phyloP scores from a whole-genome alignment of 192 early-diverging fungal genomes.

The Lobosporangium transversale region DNA sequence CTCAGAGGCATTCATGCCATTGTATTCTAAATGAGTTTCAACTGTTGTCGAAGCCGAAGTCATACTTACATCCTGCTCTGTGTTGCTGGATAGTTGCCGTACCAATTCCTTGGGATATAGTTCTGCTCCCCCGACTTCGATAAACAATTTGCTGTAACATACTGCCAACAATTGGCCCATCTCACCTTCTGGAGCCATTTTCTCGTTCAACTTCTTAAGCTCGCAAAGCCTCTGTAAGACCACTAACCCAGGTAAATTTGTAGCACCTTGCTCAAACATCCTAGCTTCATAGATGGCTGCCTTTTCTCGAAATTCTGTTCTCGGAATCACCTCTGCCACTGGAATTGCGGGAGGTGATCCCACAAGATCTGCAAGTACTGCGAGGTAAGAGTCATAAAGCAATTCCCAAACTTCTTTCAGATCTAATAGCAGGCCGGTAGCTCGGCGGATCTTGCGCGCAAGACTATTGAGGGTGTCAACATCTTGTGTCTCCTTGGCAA shows the following conservation, averaged over 20 bases:
- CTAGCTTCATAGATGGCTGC: constrained; percentile 36
- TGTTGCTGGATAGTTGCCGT: constrained; percentile 12
- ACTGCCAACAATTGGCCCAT: constrained; percentile 37
- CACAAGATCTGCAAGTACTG: constrained; percentile 47
- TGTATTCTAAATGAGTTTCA: background rate
- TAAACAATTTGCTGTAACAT: constrained; percentile 47
- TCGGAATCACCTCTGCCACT: constrained; percentile 44
- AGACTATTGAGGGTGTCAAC: constrained; percentile 64
- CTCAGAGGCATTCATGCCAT: background rate
- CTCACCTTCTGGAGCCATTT: constrained; percentile 47
- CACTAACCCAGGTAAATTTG: constrained; percentile 13
- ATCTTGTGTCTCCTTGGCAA: constrained; percentile 68
- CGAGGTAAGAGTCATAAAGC: constrained; percentile 56
- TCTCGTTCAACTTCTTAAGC: constrained; percentile 49
- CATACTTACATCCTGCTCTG: background rate
- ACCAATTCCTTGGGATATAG: constrained; percentile 46
- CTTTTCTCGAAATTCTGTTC: constrained; percentile 47
- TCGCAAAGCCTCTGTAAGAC: constrained; percentile 39
- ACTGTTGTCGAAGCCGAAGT: background rate
- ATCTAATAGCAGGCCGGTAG: constrained; percentile 60
- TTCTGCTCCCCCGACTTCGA: constrained; percentile 45
- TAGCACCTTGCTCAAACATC: constrained; percentile 42
- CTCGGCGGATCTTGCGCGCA: constrained; percentile 65
- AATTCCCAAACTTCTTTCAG: constrained; percentile 62
- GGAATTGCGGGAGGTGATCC: constrained; percentile 27